Percentiles rank a stretch among this genome's conserved stretches.
Evolutionary conservation across 768 basidiomycete species (phyloP).

Genomic region (Russula vinacea): DNA sequence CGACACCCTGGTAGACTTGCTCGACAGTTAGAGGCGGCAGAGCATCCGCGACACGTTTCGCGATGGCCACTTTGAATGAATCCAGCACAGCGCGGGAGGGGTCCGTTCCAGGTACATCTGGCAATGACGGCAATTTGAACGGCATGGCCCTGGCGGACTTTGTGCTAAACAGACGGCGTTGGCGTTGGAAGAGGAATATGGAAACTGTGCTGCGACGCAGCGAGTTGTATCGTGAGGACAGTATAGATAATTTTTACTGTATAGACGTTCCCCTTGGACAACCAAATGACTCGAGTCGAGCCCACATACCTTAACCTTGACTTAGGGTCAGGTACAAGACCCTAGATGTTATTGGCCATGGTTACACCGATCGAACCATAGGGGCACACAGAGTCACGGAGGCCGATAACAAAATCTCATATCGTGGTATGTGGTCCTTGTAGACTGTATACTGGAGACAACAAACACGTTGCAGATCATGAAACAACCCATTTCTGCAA

Average conservation of each 20-base stretch:
- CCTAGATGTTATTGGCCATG: too few relatives aligned
- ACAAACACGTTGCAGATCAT: too few relatives aligned
- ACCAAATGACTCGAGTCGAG: neutral
- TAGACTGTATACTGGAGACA: too few relatives aligned
- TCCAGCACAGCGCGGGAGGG: constrained; percentile 68
- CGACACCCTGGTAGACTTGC: constrained; percentile 79
- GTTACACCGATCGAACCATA: too few relatives aligned
- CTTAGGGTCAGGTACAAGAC: neutral
- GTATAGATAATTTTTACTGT: constrained; percentile 19
- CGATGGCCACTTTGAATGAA: constrained; percentile 77
- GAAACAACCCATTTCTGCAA: too few relatives aligned
- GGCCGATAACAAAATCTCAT: too few relatives aligned
- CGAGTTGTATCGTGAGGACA: constrained; percentile 1
- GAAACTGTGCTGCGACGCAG: constrained; percentile 24
- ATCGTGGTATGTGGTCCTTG: too few relatives aligned
- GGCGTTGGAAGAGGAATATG: neutral
- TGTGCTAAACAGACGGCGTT: constrained; percentile 3
- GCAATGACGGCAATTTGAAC: constrained; percentile 38
- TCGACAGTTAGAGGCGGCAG: constrained; percentile 65
- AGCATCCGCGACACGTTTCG: constrained; percentile 63
- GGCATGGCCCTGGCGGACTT: constrained; percentile 5
- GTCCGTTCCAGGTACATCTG: constrained; percentile 49
- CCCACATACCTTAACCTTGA: constrained; percentile 13
- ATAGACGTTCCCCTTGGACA: neutral
- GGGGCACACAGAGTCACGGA: too few relatives aligned